Evolutionary conservation across 2,329 filamentous ascomycete species (phyloP), one percentile per base, ranked within the genome.

Genomic region (Xylaria sp.): DNA sequence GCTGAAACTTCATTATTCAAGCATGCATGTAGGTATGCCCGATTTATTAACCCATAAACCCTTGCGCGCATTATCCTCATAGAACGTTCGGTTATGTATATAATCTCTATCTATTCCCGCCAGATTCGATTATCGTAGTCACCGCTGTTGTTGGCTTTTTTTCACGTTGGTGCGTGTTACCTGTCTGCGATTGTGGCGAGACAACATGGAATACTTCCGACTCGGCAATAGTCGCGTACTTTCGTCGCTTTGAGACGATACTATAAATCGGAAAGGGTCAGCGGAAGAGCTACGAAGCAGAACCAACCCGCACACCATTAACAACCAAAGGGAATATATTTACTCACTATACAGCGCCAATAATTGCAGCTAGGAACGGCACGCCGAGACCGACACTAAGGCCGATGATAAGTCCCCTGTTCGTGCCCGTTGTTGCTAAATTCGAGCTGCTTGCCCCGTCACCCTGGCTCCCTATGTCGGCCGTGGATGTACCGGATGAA

Each of bases 371-470:
- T 3, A 84, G 21, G 2, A 78, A 65, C 0, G 80, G 76, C 0
- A 81, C 70, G 1, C 79, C 80, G 9, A 81, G 52, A 0, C 83
- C 82, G 1, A 85, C 76, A 40, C 76, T 77, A 1, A 84, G 68
- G 3, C 83, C 83, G 25, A 85, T 74, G 44, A 84, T 79, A 33
- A 83, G 54, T 21, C 77, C 77, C 29, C 78, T 81, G n/a, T 74
- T 75, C 2, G 78, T 75, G 0, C 79, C 77, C 1, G 70, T 60
- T 1, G 72, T 70, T 29, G 70, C 63, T 0, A n/a, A n/a, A n/a
- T 68, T 72, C 8, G 59, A 38, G 3, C 9, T 58, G 48, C 11
- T 63, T 35, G 13, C 61, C 67, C 67, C 53, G 2, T 69, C 62
- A 1, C 57, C 31, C 13, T 21, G 17, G 6, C 44, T 27, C 13